Percentiles rank a stretch among this genome's conserved stretches.
Evolutionary conservation across 108 stramenopile species (phyloP).

Genomic region (Skeletonema menzelii): DNA sequence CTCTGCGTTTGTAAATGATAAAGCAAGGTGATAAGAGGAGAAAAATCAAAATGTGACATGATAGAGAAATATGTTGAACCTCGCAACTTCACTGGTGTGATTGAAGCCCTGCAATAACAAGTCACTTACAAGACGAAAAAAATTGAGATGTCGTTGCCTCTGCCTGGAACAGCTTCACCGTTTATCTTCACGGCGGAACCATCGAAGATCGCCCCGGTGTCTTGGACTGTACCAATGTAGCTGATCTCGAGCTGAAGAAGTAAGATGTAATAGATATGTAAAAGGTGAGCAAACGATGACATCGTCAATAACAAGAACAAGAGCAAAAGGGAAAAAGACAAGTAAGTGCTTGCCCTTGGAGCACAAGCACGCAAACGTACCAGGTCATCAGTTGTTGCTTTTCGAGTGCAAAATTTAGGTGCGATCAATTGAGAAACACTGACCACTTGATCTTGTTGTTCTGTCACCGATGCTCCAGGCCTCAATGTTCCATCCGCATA

Average conservation of each 20-base stretch:
- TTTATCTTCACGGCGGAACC: conserved; percentile 80
- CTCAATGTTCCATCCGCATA: conserved; percentile 61
- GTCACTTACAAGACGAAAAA: conserved; percentile 66
- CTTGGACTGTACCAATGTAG: conserved; percentile 71
- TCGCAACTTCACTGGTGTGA: too few species aligned
- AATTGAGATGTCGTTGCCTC: conserved; percentile 80
- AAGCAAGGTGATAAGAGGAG: too few species aligned
- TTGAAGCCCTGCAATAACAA: too few species aligned
- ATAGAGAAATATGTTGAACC: too few species aligned
- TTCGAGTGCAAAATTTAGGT: conserved; percentile 71
- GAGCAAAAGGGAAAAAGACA: too few species aligned
- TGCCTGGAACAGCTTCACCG: conserved; percentile 73
- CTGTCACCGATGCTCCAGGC: conserved; percentile 41
- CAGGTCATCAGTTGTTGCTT: conserved; percentile 72
- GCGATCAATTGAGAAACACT: conserved; percentile 72
- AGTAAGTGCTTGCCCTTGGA: too few species aligned
- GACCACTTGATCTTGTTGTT: conserved; percentile 70
- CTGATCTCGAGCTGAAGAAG: conserved; percentile 58
- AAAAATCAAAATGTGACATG: too few species aligned
- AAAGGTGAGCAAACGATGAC: too few species aligned
- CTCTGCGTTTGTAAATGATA: not conserved
- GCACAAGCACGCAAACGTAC: not conserved
- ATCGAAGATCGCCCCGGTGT: conserved; percentile 80
- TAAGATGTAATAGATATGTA: too few species aligned
- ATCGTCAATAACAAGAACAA: too few species aligned